Evolutionary conservation across 192 early-diverging fungal species (phyloP), one percentile per base, ranked within the genome.

Genomic region (Geosiphon pyriformis): DNA sequence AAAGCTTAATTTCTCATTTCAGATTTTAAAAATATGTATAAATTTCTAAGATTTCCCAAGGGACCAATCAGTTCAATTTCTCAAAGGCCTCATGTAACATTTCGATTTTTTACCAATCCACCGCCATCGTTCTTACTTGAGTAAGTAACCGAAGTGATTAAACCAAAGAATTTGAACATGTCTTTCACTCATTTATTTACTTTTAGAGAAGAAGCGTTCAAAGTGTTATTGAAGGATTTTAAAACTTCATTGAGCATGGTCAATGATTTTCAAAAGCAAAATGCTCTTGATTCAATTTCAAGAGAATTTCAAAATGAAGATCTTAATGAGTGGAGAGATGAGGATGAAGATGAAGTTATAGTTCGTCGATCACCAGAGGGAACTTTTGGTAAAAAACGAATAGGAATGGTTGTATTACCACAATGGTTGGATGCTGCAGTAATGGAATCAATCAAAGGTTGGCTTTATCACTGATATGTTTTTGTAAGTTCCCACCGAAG

Each of bases 321-420:
- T 50, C 8, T 61, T 72, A 25, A 74, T 74, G 56, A 72, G 72
- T 12, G 59, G 68, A 10, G 76, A 70, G 46, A 74, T 72, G 20
- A 17, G 17, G 25, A 20, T 23, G 20, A 17, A 25, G 25, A 20
- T 23, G 25, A 54, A 54, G 1, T 25, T 26, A 54, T 18, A 25
- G 15, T 42, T 10, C 37, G 37, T 42, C 37, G 37, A 54, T 77
- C 78, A n/a, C 15, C 33, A 3, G 74, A 76, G 57, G 77, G 74
- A 20, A 56, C 61, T 1, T 79, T 79, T 66, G 77, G 74, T 12
- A 53, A 66, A 25, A 79, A 79, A 30, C 64, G 74, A 32, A 76
- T 80, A 20, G 78, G 78, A 2, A 65, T 68, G 30, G 75, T 77
- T 6, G 55, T 55, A 1, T 47, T 80, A 20, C 78, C 78, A 12